phyloP scores from a whole-genome alignment of 202 grass and related monocot species.

The Setaria viridis region DNA sequence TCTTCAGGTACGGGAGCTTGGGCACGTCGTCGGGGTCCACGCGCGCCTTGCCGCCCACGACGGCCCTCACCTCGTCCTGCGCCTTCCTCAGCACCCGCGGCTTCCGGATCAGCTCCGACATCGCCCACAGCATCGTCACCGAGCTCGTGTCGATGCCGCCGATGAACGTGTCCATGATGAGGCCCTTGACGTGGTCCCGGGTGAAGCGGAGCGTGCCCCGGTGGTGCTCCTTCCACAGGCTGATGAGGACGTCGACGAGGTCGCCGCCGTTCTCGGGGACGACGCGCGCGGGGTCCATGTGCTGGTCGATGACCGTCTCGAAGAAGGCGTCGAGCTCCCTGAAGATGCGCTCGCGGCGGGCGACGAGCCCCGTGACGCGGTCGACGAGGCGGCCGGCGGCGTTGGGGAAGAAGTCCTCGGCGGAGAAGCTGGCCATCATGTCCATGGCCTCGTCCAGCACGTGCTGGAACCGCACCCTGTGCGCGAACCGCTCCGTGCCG shows the following conservation, averaged over 20 bases:
- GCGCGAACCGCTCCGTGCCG: constrained; percentile 23
- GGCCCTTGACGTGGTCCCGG: constrained; percentile 44
- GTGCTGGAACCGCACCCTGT: not conserved
- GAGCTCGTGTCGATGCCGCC: constrained; percentile 47
- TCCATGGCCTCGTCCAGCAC: constrained; percentile 34
- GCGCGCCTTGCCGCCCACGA: not conserved
- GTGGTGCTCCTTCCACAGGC: constrained; percentile 16
- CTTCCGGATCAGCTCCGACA: constrained; percentile 53
- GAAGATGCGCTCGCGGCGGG: constrained; percentile 38
- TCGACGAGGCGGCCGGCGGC: constrained; percentile 34
- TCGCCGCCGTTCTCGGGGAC: not conserved
- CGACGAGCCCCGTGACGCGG: constrained; percentile 20
- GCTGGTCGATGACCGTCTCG: constrained; percentile 42
- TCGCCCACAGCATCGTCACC: constrained; percentile 46
- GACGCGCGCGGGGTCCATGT: constrained; percentile 29
- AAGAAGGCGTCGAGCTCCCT: constrained; percentile 42
- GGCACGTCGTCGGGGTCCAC: constrained; percentile 35
- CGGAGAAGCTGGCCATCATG: constrained; percentile 35
- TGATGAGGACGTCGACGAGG: constrained; percentile 47
- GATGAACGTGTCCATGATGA: constrained; percentile 26
- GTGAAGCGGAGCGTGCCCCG: constrained; percentile 17
- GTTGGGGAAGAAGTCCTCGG: constrained; percentile 52
- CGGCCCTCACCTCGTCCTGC: constrained; percentile 46
- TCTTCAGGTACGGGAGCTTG: constrained; percentile 45
- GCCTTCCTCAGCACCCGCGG: constrained; percentile 40